Conservation (phyloP, 257 asterid species). For the Penstemon davidsonii region DNA sequence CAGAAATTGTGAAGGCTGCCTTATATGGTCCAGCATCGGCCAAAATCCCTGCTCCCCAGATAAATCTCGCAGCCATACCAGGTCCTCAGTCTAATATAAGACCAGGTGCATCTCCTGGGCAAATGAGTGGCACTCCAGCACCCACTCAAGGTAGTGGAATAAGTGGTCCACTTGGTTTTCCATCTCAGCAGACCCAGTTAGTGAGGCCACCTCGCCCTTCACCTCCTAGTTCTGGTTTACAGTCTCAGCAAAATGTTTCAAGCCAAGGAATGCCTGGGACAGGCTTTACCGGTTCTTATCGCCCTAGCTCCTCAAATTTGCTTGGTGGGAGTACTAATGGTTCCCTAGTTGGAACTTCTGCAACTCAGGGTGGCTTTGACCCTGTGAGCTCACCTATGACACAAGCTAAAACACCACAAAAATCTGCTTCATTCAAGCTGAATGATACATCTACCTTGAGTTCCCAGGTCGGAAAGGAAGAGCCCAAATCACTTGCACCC, state of each 20-base stretch:
- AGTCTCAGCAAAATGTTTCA: constrained; percentile 50
- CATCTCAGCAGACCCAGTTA: constrained; percentile 56
- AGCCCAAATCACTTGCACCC: constrained; percentile 43
- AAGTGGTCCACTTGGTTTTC: constrained; percentile 44
- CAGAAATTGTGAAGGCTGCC: constrained; percentile 93
- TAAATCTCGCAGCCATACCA: constrained; percentile 48
- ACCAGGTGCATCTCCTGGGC: constrained; percentile 47
- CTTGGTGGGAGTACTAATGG: constrained; percentile 47
- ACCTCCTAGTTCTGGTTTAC: constrained; percentile 54
- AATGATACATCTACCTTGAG: no score
- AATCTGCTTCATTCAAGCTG: constrained; percentile 40
- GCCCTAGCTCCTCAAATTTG: constrained; percentile 44
- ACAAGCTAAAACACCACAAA: constrained; percentile 53
- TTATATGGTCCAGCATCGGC: constrained; percentile 84
- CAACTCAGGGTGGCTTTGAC: constrained; percentile 48
- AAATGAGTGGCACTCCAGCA: constrained; percentile 37
- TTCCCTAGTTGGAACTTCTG: constrained; percentile 46
- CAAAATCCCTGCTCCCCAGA: constrained; percentile 92
- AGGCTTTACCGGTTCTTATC: constrained; percentile 40
- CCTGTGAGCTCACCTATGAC: constrained; percentile 37
- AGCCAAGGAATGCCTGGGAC: constrained; percentile 57
- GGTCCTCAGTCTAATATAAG: constrained; percentile 49
- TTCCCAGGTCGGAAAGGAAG: constrained; percentile 33
- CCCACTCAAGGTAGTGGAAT: constrained; percentile 45
- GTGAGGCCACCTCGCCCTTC: constrained; percentile 56